phyloP scores from a whole-genome alignment of 805 yeast species.

The Saturnispora gosingensis region DNA sequence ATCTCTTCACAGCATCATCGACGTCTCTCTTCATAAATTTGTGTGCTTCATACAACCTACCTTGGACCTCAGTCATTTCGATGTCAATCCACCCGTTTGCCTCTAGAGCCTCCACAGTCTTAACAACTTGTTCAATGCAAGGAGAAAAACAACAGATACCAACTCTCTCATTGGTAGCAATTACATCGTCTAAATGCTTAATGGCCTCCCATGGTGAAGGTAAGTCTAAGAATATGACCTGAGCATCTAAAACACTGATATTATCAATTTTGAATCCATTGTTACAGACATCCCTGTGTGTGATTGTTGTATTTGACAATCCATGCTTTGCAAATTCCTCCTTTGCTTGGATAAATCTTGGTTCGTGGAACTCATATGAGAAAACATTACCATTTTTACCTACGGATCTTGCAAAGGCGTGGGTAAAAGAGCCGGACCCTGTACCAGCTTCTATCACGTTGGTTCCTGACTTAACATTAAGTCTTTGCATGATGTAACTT shows the following conservation, averaged over 20 bases:
- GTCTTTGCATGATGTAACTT: constrained; percentile 76
- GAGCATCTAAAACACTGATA: constrained; percentile 42
- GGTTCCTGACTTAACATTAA: constrained; percentile 64
- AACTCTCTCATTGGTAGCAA: constrained; percentile 43
- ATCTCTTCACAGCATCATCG: constrained; percentile 69
- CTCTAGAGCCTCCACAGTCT: constrained; percentile 69
- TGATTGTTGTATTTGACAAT: constrained; percentile 48
- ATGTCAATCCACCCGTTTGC: constrained; percentile 73
- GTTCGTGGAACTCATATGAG: constrained; percentile 88
- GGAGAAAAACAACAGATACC: constrained; percentile 95
- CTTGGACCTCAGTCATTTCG: constrained; percentile 87
- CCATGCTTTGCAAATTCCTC: constrained; percentile 70
- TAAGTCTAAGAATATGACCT: constrained; percentile 76
- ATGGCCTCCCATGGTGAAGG: constrained; percentile 98
- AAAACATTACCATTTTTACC: constrained; percentile 52
- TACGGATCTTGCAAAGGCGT: constrained; percentile 78
- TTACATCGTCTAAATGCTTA: constrained; percentile 55
- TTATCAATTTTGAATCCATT: constrained; percentile 61
- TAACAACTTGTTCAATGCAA: constrained; percentile 92
- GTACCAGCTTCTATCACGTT: constrained; percentile 95
- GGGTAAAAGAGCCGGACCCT: constrained; percentile 94
- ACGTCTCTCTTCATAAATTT: constrained; percentile 77
- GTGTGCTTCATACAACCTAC: constrained; percentile 77
- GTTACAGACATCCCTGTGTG: constrained; percentile 88
- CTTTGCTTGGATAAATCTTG: constrained; percentile 70